Evolutionary conservation across 2,329 filamentous ascomycete species (phyloP).

Genomic region (Penicillium italicum): DNA sequence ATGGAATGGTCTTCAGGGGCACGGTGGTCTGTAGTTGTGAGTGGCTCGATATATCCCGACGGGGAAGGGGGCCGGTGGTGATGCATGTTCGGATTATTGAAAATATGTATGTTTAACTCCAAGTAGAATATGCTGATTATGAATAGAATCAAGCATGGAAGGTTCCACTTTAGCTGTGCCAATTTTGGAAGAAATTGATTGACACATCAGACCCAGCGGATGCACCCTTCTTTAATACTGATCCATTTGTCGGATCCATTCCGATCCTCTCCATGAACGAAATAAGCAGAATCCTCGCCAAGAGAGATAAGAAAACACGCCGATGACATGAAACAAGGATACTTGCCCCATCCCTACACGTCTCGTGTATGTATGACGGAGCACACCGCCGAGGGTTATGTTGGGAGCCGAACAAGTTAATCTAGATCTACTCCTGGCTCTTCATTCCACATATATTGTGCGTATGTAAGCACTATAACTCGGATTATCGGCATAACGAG

Average conservation of each 20-base stretch:
- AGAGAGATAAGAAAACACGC: constrained; percentile 7
- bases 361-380: background rate
- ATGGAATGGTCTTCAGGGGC: background rate
- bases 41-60: background rate
- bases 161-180: background rate
- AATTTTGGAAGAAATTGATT: background rate
- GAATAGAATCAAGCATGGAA: background rate
- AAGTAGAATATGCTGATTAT: background rate
- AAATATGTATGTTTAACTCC: background rate
- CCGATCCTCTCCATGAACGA: constrained; percentile 1
- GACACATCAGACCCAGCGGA: background rate
- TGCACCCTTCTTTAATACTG: background rate
- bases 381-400: background rate
- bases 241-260: constrained; percentile 12
- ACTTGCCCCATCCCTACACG: background rate
- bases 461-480: background rate
- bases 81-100: background rate
- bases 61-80: background rate
- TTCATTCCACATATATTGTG: background rate
- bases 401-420: background rate
- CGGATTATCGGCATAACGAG: no score
- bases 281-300: constrained; percentile 1
- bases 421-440: background rate
- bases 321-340: constrained; percentile 2
- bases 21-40: background rate